These are phyloP conservation scores for Periconia sp. DNA, from an alignment of 2,329 filamentous ascomycete species.

Conservation along the genomic window DNA sequence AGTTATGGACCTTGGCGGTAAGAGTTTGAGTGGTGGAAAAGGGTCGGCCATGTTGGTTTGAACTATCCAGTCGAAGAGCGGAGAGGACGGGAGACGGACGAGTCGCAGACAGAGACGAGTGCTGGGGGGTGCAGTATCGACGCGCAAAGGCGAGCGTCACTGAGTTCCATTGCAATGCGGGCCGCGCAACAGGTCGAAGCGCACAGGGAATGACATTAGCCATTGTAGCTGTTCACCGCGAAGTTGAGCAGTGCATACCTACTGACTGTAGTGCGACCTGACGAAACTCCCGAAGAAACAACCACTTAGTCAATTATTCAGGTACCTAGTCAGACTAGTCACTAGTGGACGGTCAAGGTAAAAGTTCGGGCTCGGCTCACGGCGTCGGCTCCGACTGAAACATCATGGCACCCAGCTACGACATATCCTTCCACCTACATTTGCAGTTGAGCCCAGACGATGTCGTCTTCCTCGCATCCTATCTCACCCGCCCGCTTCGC, in stretches of 20 bases:
- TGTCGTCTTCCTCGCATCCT: slow-evolving; percentile 65
- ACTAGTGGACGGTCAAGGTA: too few species aligned
- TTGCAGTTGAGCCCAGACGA: slow-evolving; percentile 30
- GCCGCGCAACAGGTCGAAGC: slow-evolving; percentile 29
- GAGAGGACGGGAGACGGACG: slow-evolving; percentile 22
- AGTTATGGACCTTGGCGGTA: slow-evolving; percentile 27
- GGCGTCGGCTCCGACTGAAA: too few species aligned
- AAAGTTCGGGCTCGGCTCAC: too few species aligned
- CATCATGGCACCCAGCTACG: not conserved
- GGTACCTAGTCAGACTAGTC: too few species aligned
- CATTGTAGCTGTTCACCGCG: slow-evolving; percentile 15
- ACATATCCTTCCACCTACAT: not conserved
- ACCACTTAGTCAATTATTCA: too few species aligned
- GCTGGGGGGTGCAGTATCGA: slow-evolving; percentile 24
- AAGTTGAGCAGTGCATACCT: not conserved
- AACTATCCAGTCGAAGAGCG: slow-evolving; percentile 15
- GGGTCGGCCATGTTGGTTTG: slow-evolving; percentile 15
- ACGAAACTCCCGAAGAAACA: too few species aligned
- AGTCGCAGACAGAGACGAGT: slow-evolving; percentile 11
- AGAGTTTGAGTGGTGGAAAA: slow-evolving; percentile 26
- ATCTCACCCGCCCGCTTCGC: slow-evolving; percentile 67
- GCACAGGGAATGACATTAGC: slow-evolving; percentile 33
- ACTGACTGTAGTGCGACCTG: not conserved
- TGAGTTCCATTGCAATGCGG: slow-evolving; percentile 17
- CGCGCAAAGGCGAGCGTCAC: slow-evolving; percentile 27